phyloP scores from a whole-genome alignment of 192 early-diverging fungal species.

The Gamsiella multidivaricata region DNA sequence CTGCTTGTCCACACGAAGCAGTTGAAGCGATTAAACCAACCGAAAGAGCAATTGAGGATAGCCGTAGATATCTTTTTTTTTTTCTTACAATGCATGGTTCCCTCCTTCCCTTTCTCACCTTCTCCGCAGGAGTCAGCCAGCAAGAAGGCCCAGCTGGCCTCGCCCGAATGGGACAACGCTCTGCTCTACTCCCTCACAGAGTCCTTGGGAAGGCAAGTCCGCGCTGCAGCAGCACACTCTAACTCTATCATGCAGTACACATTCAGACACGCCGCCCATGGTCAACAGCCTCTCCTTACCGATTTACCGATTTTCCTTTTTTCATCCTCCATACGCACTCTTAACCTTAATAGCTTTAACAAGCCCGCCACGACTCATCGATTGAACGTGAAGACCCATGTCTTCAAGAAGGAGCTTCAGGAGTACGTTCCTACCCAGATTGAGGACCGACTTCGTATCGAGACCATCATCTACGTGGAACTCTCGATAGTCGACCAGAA shows the following conservation, averaged over 20 bases:
- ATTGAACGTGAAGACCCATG: conserved; percentile 53
- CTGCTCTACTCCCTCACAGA: conserved; percentile 20
- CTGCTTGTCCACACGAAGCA: no score
- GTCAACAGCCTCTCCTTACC: not conserved
- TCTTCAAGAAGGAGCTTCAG: conserved; percentile 54
- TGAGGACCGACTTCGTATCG: conserved; percentile 55
- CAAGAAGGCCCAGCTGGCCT: conserved; percentile 29
- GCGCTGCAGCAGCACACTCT: not conserved
- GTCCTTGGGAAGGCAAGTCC: conserved; percentile 31
- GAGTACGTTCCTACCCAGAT: conserved; percentile 53
- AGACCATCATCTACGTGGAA: conserved; percentile 54
- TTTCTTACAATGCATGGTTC: not conserved
- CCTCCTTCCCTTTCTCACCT: not conserved
- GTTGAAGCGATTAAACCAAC: no score
- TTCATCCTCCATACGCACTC: no score
- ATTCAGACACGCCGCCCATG: not conserved
- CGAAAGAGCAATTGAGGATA: no score
- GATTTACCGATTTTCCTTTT: no score
- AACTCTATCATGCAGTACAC: not conserved
- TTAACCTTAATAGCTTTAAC: conserved; percentile 2
- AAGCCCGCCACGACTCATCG: conserved; percentile 26
- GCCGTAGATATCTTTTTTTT: no score
- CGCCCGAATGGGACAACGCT: conserved; percentile 35
- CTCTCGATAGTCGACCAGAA: conserved; percentile 47
- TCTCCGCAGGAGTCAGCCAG: conserved; percentile 21